Conservation (phyloP, 768 basidiomycete species). For the Lepiota subincarnata region DNA sequence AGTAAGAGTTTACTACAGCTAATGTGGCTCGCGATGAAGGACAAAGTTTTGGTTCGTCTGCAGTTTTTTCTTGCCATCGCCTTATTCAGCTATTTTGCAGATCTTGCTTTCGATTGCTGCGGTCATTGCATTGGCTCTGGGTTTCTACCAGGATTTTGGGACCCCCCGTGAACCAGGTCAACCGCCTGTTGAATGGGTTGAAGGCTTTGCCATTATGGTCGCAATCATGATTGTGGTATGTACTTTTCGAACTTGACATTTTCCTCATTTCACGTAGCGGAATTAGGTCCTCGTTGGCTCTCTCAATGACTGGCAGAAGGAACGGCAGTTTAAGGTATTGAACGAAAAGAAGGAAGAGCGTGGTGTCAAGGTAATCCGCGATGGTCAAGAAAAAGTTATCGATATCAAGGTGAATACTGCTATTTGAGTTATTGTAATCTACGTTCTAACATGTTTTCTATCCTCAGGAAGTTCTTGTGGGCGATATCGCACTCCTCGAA, state of each 20-base stretch:
- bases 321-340: slow-evolving; percentile 87
- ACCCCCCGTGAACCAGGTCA: slow-evolving; percentile 50
- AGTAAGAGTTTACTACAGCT: slow-evolving; percentile 67
- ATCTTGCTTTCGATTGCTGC: slow-evolving; percentile 90
- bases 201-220: slow-evolving; percentile 81
- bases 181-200: slow-evolving; percentile 94
- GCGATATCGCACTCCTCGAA: slow-evolving; percentile 87
- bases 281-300: slow-evolving; percentile 83
- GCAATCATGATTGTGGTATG: slow-evolving; percentile 73
- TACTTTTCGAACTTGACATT: slow-evolving; percentile 9
- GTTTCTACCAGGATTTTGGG: slow-evolving; percentile 93
- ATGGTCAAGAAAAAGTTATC: slow-evolving; percentile 64
- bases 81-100: slow-evolving; percentile 32
- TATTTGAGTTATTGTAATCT: not conserved
- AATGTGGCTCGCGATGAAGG: slow-evolving; percentile 85
- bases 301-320: slow-evolving; percentile 98
- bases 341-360: slow-evolving; percentile 97
- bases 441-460: slow-evolving; percentile 15
- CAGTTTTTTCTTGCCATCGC: slow-evolving; percentile 1
- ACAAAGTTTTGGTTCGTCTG: slow-evolving; percentile 77
- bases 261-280: not conserved
- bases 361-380: slow-evolving; percentile 77
- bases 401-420: slow-evolving; percentile 64
- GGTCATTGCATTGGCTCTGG: slow-evolving; percentile 87
- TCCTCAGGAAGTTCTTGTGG: slow-evolving; percentile 82